phyloP scores from a whole-genome alignment of 306 rosid species.

The Trifolium dubium region DNA sequence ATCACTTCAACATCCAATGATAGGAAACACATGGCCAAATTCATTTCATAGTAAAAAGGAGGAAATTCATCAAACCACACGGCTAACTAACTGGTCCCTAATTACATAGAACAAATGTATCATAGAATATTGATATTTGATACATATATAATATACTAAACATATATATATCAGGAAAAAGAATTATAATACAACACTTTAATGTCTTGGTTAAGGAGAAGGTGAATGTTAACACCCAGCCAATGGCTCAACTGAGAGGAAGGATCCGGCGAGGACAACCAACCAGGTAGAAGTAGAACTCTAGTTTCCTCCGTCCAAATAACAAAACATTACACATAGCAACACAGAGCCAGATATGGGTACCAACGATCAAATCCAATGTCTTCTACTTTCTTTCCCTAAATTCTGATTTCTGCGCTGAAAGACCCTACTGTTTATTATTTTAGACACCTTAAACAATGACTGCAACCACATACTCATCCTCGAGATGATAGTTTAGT shows the following conservation, averaged over 20 bases:
- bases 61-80: constrained; percentile 24
- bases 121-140: background rate
- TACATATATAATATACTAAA: constrained; percentile 11
- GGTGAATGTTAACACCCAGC: constrained; percentile 41
- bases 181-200: constrained; percentile 46
- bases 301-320: constrained; percentile 36
- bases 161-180: constrained; percentile 33
- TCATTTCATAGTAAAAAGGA: constrained; percentile 24
- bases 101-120: constrained; percentile 2
- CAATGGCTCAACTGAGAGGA: constrained; percentile 27
- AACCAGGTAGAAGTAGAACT: constrained; percentile 21
- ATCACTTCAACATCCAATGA: constrained; percentile 6
- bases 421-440: constrained; percentile 5
- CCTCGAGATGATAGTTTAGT: constrained; percentile 46
- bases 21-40: constrained; percentile 9
- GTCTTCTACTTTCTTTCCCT: constrained; percentile 29
- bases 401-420: background rate
- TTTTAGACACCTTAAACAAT: constrained; percentile 40
- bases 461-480: constrained; percentile 4
- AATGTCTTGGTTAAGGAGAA: constrained; percentile 15
- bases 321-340: constrained; percentile 38
- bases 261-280: constrained; percentile 9
- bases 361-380: constrained; percentile 27
- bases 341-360: constrained; percentile 33
- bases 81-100: constrained; percentile 26